phyloP scores from a whole-genome alignment of 352 stramenopile species.

The Pythium aphanidermatum region DNA sequence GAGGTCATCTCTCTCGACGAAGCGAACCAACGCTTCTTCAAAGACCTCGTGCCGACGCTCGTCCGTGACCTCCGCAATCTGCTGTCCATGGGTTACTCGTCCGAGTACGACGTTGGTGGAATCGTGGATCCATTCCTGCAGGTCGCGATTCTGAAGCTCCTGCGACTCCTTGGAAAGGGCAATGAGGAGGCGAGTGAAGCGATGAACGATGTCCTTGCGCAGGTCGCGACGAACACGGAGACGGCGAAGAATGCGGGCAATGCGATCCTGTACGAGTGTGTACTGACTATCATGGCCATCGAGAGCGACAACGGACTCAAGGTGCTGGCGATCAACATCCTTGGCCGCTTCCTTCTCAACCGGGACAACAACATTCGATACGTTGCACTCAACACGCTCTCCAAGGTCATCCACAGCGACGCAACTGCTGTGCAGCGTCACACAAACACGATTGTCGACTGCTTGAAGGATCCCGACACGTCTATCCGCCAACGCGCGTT shows the following conservation, averaged over 20 bases:
- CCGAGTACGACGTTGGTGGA: slow-evolving; percentile 97
- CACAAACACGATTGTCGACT: slow-evolving; percentile 94
- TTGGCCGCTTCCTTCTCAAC: slow-evolving; percentile 98
- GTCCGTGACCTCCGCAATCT: slow-evolving; percentile 93
- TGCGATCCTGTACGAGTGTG: slow-evolving; percentile 98
- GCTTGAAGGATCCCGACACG: slow-evolving; percentile 96
- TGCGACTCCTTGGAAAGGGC: slow-evolving; percentile 93
- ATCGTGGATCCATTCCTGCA: slow-evolving; percentile 99
- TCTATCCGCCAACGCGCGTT: slow-evolving; percentile 98
- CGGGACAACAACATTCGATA: slow-evolving; percentile 99
- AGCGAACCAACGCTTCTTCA: slow-evolving; percentile 71
- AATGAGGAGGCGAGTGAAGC: slow-evolving; percentile 92
- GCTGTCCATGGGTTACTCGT: slow-evolving; percentile 96
- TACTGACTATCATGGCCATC: slow-evolving; percentile 98
- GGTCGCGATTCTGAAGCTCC: slow-evolving; percentile 84
- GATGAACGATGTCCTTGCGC: slow-evolving; percentile 97
- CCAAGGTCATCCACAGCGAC: slow-evolving; percentile 87
- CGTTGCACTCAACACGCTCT: slow-evolving; percentile 97
- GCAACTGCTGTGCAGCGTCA: slow-evolving; percentile 96
- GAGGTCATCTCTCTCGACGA: slow-evolving; percentile 86
- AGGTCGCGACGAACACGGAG: slow-evolving; percentile 99
- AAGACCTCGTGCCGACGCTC: slow-evolving; percentile 66
- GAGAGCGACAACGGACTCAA: slow-evolving; percentile 96
- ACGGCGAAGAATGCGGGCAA: slow-evolving; percentile 99
- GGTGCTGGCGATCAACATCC: slow-evolving; percentile 98